Evolutionary conservation across 108 stramenopile genomes (phyloP).

Genomic region (Fragilaria crotonensis): DNA sequence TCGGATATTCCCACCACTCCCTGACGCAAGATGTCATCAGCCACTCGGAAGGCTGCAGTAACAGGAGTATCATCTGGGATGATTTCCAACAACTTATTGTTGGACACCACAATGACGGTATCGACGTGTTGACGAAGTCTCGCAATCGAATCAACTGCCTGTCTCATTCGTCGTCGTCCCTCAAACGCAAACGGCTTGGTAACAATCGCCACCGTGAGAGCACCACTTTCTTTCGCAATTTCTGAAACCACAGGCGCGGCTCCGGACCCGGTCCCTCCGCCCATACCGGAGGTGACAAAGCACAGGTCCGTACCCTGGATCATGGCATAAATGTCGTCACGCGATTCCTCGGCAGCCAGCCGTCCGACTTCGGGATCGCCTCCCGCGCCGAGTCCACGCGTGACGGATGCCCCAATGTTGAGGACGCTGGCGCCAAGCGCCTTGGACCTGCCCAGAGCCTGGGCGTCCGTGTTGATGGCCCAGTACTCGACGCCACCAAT

Average conservation of each 20-base stretch:
- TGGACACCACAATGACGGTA: constrained; percentile 89
- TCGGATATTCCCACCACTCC: constrained; percentile 90
- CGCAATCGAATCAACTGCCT: constrained; percentile 77
- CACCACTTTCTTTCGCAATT: constrained; percentile 53
- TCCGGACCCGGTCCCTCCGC: constrained; percentile 84
- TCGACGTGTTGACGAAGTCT: constrained; percentile 70
- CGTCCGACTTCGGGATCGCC: constrained; percentile 84
- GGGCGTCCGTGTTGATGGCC: constrained; percentile 88
- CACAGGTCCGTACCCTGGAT: constrained; percentile 79
- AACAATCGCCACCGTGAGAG: constrained; percentile 69
- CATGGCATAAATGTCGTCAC: constrained; percentile 62
- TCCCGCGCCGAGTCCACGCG: constrained; percentile 86
- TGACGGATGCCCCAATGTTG: constrained; percentile 80
- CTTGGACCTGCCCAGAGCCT: constrained; percentile 64
- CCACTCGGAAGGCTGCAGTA: constrained; percentile 83
- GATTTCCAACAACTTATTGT: constrained; percentile 90
- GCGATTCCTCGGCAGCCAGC: constrained; percentile 74
- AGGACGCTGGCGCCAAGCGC: constrained; percentile 49
- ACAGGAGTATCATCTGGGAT: constrained; percentile 88
- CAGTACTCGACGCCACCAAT: constrained; percentile 85
- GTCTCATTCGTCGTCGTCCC: constrained; percentile 79
- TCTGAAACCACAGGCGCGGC: constrained; percentile 81
- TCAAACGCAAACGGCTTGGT: constrained; percentile 91
- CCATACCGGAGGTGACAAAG: constrained; percentile 86
- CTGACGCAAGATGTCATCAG: constrained; percentile 89